Evolutionary conservation across 2,329 filamentous ascomycete species (phyloP).

Genomic region (Waltergamsia citrina): DNA sequence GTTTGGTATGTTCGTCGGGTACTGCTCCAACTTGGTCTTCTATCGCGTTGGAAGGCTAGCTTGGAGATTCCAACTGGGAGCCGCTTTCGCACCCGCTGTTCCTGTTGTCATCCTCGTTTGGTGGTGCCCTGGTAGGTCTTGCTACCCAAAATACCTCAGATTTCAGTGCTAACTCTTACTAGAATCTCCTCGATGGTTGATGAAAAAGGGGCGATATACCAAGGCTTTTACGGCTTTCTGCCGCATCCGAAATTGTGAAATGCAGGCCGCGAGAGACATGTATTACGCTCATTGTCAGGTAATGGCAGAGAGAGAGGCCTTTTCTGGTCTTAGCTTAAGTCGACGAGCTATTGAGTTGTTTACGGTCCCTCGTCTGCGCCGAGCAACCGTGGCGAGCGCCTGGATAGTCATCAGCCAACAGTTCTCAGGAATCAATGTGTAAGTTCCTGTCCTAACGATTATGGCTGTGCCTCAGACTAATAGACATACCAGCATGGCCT

Average conservation of each 20-base stretch:
- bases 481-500: slow-evolving; percentile 30
- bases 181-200: slow-evolving; percentile 56
- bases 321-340: slow-evolving; percentile 21
- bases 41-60: slow-evolving; percentile 47
- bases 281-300: slow-evolving; percentile 45
- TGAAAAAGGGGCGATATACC: slow-evolving; percentile 47
- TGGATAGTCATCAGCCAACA: slow-evolving; percentile 22
- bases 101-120: slow-evolving; percentile 49
- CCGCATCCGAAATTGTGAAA: slow-evolving; percentile 43
- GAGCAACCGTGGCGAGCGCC: slow-evolving; percentile 23
- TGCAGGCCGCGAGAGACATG: slow-evolving; percentile 53
- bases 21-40: slow-evolving; percentile 54
- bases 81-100: slow-evolving; percentile 55
- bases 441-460: not conserved
- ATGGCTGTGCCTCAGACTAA: not conserved
- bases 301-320: slow-evolving; percentile 19
- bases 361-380: slow-evolving; percentile 31
- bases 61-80: slow-evolving; percentile 56
- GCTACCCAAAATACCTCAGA: no score
- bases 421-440: slow-evolving; percentile 15
- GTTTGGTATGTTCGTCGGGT: slow-evolving; percentile 55
- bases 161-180: slow-evolving; percentile 33
- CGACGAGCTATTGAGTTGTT: slow-evolving; percentile 35
- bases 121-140: slow-evolving; percentile 8
- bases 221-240: slow-evolving; percentile 49